Conservation (phyloP, 805 yeast genomes). For the Candida nonsorbophila region DNA sequence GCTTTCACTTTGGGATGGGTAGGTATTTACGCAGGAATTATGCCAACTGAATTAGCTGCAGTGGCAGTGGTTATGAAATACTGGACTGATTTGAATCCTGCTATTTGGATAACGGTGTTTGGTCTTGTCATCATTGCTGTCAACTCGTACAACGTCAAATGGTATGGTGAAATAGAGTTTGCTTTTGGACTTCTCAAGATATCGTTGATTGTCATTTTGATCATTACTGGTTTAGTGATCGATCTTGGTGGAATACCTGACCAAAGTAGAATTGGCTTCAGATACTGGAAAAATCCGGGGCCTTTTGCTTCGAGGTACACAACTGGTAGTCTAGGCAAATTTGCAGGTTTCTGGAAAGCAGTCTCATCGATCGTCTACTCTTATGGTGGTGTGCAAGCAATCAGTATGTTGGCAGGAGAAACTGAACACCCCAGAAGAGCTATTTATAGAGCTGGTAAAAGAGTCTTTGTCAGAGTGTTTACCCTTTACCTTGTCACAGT, state of each 20-base stretch:
- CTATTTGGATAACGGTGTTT: slow-evolving; percentile 42
- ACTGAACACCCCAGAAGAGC: slow-evolving; percentile 26
- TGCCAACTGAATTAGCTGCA: slow-evolving; percentile 43
- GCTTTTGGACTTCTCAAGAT: slow-evolving; percentile 19
- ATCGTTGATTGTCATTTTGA: slow-evolving; percentile 15
- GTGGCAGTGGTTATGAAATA: slow-evolving; percentile 42
- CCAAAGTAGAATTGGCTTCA: slow-evolving; percentile 19
- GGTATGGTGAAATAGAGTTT: slow-evolving; percentile 26
- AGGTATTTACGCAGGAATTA: slow-evolving; percentile 23
- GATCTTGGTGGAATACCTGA: slow-evolving; percentile 21
- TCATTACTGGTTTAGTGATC: slow-evolving; percentile 14
- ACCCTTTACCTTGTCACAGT: slow-evolving; percentile 22
- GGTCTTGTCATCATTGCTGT: slow-evolving; percentile 26
- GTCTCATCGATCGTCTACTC: slow-evolving; percentile 35
- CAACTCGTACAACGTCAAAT: slow-evolving; percentile 34
- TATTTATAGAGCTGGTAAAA: slow-evolving; percentile 21
- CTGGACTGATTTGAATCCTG: slow-evolving; percentile 42
- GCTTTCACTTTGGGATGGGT: slow-evolving; percentile 46
- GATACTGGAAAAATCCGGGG: slow-evolving; percentile 38
- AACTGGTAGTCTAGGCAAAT: slow-evolving; percentile 31
- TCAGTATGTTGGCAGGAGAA: slow-evolving; percentile 24
- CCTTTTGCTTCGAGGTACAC: slow-evolving; percentile 30
- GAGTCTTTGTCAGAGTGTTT: slow-evolving; percentile 24
- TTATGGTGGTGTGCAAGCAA: slow-evolving; percentile 26
- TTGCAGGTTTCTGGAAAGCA: slow-evolving; percentile 24